Conservation (phyloP, 2,329 filamentous ascomycete genomes). For the Penicillium digitatum region DNA sequence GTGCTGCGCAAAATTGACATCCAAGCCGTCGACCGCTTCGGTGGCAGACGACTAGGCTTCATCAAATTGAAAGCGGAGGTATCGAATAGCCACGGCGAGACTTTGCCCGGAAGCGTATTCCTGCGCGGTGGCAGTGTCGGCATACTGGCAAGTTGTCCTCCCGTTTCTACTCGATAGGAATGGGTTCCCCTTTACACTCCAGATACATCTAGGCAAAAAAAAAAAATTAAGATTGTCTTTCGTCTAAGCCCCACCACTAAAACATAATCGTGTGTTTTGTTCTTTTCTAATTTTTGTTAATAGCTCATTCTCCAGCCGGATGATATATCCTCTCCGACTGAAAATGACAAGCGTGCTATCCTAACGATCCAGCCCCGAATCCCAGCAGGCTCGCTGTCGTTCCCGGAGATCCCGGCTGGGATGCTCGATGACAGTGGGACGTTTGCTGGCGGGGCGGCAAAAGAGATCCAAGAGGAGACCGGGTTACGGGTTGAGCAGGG, state of each 20-base stretch:
- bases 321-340: conserved; percentile 41
- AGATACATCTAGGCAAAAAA: background rate
- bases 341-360: conserved; percentile 48
- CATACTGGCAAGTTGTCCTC: conserved; percentile 47
- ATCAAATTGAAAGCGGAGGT: conserved; percentile 54
- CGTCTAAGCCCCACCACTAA: background rate
- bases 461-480: conserved; percentile 57
- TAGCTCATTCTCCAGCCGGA: conserved; percentile 55
- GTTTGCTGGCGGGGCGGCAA: conserved; percentile 53
- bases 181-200: background rate
- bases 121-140: conserved; percentile 56
- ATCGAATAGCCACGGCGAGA: conserved; percentile 50
- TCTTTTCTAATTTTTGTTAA: background rate
- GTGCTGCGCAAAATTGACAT: conserved; percentile 51
- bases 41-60: conserved; percentile 50
- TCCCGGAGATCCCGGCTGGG: conserved; percentile 57
- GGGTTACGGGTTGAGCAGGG: conserved; percentile 48
- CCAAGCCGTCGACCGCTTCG: conserved; percentile 54
- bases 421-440: conserved; percentile 56
- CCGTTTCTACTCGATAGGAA: background rate
- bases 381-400: conserved; percentile 52
- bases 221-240: background rate
- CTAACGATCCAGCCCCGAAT: conserved; percentile 57
- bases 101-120: conserved; percentile 55
- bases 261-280: background rate